Evolutionary conservation across 1,284 basidiomycete genomes (phyloP).

Genomic region (Moesziomyces sp.): DNA sequence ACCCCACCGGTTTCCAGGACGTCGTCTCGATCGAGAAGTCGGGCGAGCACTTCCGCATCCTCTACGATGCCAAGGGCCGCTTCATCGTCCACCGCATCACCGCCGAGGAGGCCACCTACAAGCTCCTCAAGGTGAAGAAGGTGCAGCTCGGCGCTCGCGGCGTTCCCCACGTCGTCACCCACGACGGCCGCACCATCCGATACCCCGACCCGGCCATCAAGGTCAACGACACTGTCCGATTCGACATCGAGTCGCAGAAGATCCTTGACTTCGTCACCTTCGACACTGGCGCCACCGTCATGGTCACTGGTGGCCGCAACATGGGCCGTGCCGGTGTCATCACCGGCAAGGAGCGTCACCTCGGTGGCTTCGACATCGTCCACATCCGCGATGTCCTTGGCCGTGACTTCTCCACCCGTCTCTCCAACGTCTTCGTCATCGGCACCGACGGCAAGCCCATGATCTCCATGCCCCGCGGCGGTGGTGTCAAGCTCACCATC

Average conservation of each 20-base stretch:
- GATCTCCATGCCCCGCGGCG: constrained; percentile 97
- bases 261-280: constrained; percentile 94
- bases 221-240: constrained; percentile 98
- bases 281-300: constrained; percentile 96
- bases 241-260: constrained; percentile 93
- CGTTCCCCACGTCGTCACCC: constrained; percentile 96
- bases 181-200: constrained; percentile 99
- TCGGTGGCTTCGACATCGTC: constrained; percentile 87
- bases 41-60: constrained; percentile 98
- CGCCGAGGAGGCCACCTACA: constrained; percentile 95
- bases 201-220: constrained; percentile 97
- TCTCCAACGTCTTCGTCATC: constrained; percentile 97
- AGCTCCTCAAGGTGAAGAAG: constrained; percentile 95
- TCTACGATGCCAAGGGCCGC: constrained; percentile 98
- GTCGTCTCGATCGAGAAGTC: constrained; percentile 98
- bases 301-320: constrained; percentile 99
- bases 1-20: constrained; percentile 97
- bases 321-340: constrained; percentile 98
- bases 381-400: constrained; percentile 96
- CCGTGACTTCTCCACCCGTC: constrained; percentile 77
- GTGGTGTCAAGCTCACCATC: constrained; percentile 86
- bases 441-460: constrained; percentile 94
- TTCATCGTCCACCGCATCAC: constrained; percentile 99
- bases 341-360: constrained; percentile 93
- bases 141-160: constrained; percentile 91